Evolutionary conservation across 345 rosid species (phyloP), one percentile per base, ranked within the genome.

Genomic region (Ceriops zippeliana): DNA sequence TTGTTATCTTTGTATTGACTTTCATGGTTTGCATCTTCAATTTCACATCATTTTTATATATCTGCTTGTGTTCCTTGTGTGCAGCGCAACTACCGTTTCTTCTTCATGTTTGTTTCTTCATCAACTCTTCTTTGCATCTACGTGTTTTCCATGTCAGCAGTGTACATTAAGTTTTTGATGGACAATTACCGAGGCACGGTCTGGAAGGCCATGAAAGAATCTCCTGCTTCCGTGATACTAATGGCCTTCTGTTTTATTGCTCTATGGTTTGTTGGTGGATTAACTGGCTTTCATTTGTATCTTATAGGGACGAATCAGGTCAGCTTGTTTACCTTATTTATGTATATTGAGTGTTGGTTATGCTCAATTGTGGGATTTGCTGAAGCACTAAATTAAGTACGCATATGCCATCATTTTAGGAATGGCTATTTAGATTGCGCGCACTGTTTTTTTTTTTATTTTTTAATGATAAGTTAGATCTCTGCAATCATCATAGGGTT

Each of bases 11-110:
- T 27, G 27, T 49, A 65, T 61, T 1, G 61, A 21, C 34, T 34
- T 11, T 34, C 0, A 20, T 13, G 26, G 13, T 47, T 31, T 61
- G 15, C 10, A 15, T 24, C 1, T 61, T 38, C 34, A 2, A 2
- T 61, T 24, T 0, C 22, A 20, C 26, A 21, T 59, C 26, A 2
- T 34, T 58, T 28, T 32, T 58, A 6, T 27, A 5, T 37, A 27
- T 34, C 16, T 52, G 38, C 27, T 32, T 74, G 47, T 62, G 46
- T 58, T 61, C 27, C 27, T 5, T 34, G 1, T 57, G 79, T 80
- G 83, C 96, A 93, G 98, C 92, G 97, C 71, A 93, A 93, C 86
- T 93, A 93, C 78, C 93, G 96, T 53, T 91, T 65, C 86, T 95
- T 91, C 89, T 95, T 95, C 70, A 87, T 95, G 97, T 95, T 91